Evolutionary conservation across 225 moss, liverwort and hornwort genomes (phyloP).

Genomic region (Neckera pumila): DNA sequence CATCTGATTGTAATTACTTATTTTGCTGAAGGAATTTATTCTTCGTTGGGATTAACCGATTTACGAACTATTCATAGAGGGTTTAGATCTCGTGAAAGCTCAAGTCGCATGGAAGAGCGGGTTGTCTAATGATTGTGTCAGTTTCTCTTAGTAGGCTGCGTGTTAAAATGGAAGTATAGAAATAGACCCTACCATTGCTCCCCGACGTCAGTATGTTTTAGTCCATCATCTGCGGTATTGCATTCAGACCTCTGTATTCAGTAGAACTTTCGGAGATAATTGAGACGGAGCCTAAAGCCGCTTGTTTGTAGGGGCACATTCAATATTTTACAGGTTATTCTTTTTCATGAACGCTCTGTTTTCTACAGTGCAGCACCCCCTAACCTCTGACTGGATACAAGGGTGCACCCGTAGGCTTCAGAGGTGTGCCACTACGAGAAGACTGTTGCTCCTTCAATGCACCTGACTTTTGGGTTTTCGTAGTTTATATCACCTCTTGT

Average conservation of each 20-base stretch:
- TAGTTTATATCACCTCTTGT: background rate
- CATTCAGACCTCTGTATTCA: background rate
- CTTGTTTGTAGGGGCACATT: background rate
- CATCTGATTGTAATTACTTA: background rate
- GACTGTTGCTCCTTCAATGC: background rate
- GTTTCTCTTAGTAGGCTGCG: background rate
- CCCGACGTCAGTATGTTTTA: background rate
- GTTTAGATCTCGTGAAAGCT: background rate
- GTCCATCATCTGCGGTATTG: background rate
- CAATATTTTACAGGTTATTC: no score
- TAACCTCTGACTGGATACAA: background rate
- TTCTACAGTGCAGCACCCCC: background rate
- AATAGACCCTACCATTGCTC: background rate
- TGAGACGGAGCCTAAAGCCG: background rate
- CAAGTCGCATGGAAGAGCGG: background rate
- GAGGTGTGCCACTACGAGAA: background rate
- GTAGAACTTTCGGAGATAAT: background rate
- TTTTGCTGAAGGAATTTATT: conserved; percentile 18
- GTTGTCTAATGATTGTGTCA: background rate
- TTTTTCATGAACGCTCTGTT: background rate
- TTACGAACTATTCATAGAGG: background rate
- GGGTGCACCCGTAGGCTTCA: background rate
- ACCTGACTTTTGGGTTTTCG: background rate
- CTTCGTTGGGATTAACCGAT: background rate
- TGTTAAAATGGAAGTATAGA: background rate